These are phyloP conservation scores for Holtermannia corniformis DNA, from an alignment of 768 basidiomycete species.

Conservation along the genomic window DNA sequence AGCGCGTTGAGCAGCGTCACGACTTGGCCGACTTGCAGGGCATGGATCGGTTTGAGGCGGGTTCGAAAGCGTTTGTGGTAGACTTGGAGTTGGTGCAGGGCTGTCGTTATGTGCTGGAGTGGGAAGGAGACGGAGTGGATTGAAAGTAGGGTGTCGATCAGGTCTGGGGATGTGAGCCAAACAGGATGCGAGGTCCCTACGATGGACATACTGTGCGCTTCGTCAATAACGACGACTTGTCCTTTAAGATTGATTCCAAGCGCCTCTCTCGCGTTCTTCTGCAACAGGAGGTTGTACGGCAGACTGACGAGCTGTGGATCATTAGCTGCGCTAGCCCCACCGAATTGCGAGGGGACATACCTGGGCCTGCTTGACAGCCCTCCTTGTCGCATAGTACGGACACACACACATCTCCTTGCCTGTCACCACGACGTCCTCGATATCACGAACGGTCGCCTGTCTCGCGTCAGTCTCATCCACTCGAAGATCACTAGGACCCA, in stretches of 20 bases:
- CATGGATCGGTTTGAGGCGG: constrained; percentile 62
- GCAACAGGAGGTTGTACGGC: constrained; percentile 85
- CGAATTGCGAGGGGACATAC: too few species aligned
- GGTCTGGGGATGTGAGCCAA: constrained; percentile 49
- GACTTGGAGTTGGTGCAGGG: constrained; percentile 62
- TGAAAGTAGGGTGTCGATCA: constrained; percentile 80
- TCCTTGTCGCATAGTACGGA: constrained; percentile 85
- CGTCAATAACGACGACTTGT: constrained; percentile 85
- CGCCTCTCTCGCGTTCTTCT: constrained; percentile 71
- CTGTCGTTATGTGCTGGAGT: constrained; percentile 50
- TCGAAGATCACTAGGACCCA: constrained; percentile 35
- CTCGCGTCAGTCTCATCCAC: background rate
- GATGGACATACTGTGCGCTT: constrained; percentile 81
- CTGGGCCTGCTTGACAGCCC: constrained; percentile 83
- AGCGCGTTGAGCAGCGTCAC: constrained; percentile 63
- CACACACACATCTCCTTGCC: constrained; percentile 66
- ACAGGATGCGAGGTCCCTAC: too few species aligned
- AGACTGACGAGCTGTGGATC: constrained; percentile 64
- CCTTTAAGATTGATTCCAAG: constrained; percentile 73
- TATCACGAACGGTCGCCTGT: constrained; percentile 81
- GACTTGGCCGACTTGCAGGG: constrained; percentile 70
- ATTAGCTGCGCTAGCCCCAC: background rate
- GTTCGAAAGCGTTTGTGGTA: constrained; percentile 71
- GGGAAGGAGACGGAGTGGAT: constrained; percentile 66
- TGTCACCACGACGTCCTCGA: constrained; percentile 73